These are phyloP conservation scores for Aspergillus thermomutatus DNA, from an alignment of 2,329 filamentous ascomycete species.

Conservation along the genomic window DNA sequence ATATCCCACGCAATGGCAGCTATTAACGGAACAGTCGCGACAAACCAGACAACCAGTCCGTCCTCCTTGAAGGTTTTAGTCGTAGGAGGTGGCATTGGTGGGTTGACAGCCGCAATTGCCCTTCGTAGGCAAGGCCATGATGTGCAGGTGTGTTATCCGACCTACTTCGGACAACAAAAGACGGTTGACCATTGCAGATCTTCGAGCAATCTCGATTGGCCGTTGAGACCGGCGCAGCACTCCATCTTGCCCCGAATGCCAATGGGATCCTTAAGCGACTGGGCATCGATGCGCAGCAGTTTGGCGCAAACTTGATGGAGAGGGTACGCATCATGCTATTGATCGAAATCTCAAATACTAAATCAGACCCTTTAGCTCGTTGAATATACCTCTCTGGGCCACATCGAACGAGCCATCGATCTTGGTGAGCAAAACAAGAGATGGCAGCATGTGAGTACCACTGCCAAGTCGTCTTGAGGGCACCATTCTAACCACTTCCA, in stretches of 20 bases:
- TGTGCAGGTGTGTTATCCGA: slow-evolving; percentile 22
- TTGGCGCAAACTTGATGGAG: slow-evolving; percentile 1
- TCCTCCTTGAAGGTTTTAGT: no score
- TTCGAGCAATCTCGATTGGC: slow-evolving; percentile 54
- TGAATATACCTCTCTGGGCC: slow-evolving; percentile 35
- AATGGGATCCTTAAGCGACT: slow-evolving; percentile 53
- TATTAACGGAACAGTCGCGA: no score
- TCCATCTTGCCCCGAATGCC: slow-evolving; percentile 59
- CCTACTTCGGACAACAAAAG: no score
- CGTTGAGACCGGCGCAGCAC: slow-evolving; percentile 55
- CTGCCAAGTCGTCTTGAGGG: no score
- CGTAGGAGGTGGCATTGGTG: slow-evolving; percentile 20
- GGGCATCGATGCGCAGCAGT: slow-evolving; percentile 31
- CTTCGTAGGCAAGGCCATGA: slow-evolving; percentile 50
- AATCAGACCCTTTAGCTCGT: slow-evolving; percentile 16
- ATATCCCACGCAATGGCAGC: no score
- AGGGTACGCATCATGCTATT: no score
- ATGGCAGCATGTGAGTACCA: not conserved
- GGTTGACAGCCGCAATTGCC: slow-evolving; percentile 36
- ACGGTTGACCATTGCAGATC: slow-evolving; percentile 31
- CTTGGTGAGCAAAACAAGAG: slow-evolving; percentile 11
- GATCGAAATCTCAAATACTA: no score
- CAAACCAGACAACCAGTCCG: no score
- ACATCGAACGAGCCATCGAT: slow-evolving; percentile 18
- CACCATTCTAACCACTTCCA: not conserved